Evolutionary conservation across 2,329 filamentous ascomycete genomes (phyloP).

Genomic region (Xylaria sp.): DNA sequence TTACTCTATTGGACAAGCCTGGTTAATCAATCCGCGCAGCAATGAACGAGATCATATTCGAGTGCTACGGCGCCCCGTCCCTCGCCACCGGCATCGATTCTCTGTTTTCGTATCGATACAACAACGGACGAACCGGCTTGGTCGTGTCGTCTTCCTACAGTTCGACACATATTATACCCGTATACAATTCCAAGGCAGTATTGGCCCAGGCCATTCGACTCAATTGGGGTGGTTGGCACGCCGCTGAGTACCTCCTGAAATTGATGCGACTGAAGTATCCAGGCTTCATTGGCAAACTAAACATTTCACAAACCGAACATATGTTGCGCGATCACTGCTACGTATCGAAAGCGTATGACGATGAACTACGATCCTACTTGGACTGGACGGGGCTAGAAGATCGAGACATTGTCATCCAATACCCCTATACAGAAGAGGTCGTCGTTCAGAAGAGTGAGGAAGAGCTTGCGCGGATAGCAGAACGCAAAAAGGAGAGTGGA

Average conservation of each 20-base stretch:
- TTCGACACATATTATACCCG: slow-evolving; percentile 90
- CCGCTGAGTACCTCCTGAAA: slow-evolving; percentile 85
- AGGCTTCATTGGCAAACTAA: slow-evolving; percentile 79
- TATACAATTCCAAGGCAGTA: slow-evolving; percentile 78
- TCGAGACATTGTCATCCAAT: slow-evolving; percentile 82
- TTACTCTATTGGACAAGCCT: not conserved
- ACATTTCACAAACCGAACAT: slow-evolving; percentile 77
- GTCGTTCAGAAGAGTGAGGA: slow-evolving; percentile 89
- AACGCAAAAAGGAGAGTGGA: slow-evolving; percentile 92
- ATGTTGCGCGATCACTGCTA: slow-evolving; percentile 88
- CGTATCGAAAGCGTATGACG: slow-evolving; percentile 75
- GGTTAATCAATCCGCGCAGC: slow-evolving; percentile 44
- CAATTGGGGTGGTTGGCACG: slow-evolving; percentile 92
- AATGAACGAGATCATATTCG: slow-evolving; percentile 96
- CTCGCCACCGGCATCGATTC: slow-evolving; percentile 94
- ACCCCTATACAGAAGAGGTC: slow-evolving; percentile 88
- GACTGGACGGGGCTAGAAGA: slow-evolving; percentile 93
- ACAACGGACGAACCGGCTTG: slow-evolving; percentile 78
- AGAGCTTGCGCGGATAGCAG: slow-evolving; percentile 81
- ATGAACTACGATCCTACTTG: slow-evolving; percentile 69
- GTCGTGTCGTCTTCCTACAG: slow-evolving; percentile 90
- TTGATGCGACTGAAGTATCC: slow-evolving; percentile 89
- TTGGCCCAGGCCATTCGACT: slow-evolving; percentile 80
- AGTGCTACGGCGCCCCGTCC: slow-evolving; percentile 87
- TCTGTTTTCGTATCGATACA: slow-evolving; percentile 91